A percentile compares a stretch with the other conserved stretches of the same genome.
phyloP scores from a whole-genome alignment of 208 protist species.

The Leptomonas pyrrhocoris region DNA sequence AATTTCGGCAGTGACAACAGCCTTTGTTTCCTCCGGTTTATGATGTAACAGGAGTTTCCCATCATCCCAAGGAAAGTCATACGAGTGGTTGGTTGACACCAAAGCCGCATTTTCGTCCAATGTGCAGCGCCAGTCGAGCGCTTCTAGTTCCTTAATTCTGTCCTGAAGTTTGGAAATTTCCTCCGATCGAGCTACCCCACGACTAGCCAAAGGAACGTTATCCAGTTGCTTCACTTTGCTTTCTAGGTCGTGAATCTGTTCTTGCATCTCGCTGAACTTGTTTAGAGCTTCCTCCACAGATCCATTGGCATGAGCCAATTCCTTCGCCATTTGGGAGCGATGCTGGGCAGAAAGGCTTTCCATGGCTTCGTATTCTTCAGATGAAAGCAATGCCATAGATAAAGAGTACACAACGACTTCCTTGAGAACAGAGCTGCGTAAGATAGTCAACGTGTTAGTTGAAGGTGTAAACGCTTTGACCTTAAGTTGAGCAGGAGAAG shows the following conservation, averaged over 20 bases:
- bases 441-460: constrained; percentile 8
- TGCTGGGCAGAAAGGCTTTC: constrained; percentile 4
- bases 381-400: constrained; percentile 15
- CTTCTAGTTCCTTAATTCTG: constrained; percentile 26
- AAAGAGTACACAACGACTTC: constrained; percentile 14
- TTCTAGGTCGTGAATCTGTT: constrained; percentile 5
- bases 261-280: constrained; percentile 12
- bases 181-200: background rate
- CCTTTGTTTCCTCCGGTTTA: constrained; percentile 53
- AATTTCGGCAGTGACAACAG: constrained; percentile 34
- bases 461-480: constrained; percentile 11
- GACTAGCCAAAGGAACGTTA: background rate
- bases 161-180: constrained; percentile 9
- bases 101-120: constrained; percentile 19
- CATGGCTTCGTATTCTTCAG: constrained; percentile 18
- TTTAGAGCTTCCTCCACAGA: background rate
- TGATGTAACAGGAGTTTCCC: constrained; percentile 35
- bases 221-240: constrained; percentile 7
- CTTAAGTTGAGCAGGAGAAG: background rate
- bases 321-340: constrained; percentile 9
- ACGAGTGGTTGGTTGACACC: constrained; percentile 44
- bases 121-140: constrained; percentile 14
- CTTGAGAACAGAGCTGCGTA: constrained; percentile 19
- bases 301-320: background rate
- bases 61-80: constrained; percentile 39